Conservation (phyloP, 495 filamentous ascomycete genomes). For the Rhizodiscina lignyota region DNA sequence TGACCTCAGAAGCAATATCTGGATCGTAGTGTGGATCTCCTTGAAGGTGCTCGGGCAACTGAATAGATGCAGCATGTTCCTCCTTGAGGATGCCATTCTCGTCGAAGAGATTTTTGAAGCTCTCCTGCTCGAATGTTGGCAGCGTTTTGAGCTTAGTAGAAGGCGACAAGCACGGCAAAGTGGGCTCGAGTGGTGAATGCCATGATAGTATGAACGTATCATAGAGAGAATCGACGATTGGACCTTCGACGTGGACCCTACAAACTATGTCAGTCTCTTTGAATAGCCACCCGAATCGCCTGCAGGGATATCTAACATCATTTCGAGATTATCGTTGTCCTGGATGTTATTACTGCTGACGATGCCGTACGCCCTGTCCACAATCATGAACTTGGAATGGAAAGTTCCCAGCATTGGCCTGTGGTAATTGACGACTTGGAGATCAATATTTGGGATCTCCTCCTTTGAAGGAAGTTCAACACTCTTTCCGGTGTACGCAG, state of each 20-base stretch:
- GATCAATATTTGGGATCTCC: conserved; percentile 53
- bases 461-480: conserved; percentile 40
- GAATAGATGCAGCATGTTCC: no score
- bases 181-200: conserved; percentile 44
- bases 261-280: no score
- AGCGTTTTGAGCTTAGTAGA: conserved; percentile 28
- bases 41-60: conserved; percentile 36
- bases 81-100: conserved; percentile 8
- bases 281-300: no score
- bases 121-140: conserved; percentile 16
- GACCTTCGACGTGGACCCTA: conserved; percentile 58
- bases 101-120: conserved; percentile 13
- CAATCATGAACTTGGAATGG: conserved; percentile 61
- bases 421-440: conserved; percentile 62
- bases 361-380: conserved; percentile 50
- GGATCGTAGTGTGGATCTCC: conserved; percentile 46
- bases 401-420: conserved; percentile 57
- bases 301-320: no score
- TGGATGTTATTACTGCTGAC: conserved; percentile 62
- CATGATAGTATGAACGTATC: conserved; percentile 57
- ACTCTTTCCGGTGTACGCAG: conserved; percentile 36
- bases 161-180: conserved; percentile 35
- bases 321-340: conserved; percentile 61
- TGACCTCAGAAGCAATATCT: conserved; percentile 39
- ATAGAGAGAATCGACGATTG: conserved; percentile 59